Evolutionary conservation across 2,329 filamentous ascomycete species (phyloP), one percentile per base, ranked within the genome.

Genomic region (Elsinoe arachidis): DNA sequence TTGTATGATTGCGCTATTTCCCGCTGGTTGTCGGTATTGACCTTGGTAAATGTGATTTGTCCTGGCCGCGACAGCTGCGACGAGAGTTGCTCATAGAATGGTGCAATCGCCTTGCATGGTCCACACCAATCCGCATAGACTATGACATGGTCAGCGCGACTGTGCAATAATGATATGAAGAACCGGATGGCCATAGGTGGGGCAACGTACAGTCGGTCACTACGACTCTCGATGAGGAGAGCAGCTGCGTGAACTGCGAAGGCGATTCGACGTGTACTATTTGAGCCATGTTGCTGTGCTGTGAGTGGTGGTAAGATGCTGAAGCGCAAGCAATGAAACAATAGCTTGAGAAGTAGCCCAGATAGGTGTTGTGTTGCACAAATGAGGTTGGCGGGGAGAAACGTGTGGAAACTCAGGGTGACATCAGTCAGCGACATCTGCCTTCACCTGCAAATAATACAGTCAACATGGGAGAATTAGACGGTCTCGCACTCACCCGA

Each of bases 111-210:
- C 66, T 89, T 87, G 80, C 90, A 95, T 67, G 90, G 87, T 34
- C 77, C 85, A 68, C 88, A 95, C 85, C 87, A 93, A 67, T 89
- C 85, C 66, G 90, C 89, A 67, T 88, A 92, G 78, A 96, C 90
- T 95, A 66, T 52, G 65, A 35, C 63, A 66, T 38, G 58, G 65
- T 66, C 60, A 63, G 65, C 62, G 64, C 44, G 63, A 60, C 54
- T 56, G 30, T 11, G 30, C 5, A 15, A 15, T 30, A 17, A 33
- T 33, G 3, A n/a, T 17, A 33, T 54, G 35, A 37, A 39, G 57
- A 34, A 56, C 41, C 46, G 54, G 3, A 2, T 46, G 41, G 41
- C 10, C 26, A 6, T 51, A 34, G 46, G 15, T 43, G 55, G 49
- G 60, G 49, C 57, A 60, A 78, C 88, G 80, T 77, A 95, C 90